Percentiles rank a stretch among this genome's conserved stretches.
Evolutionary conservation across 331 rosid species (phyloP).

Genomic region (Cydonia oblonga): DNA sequence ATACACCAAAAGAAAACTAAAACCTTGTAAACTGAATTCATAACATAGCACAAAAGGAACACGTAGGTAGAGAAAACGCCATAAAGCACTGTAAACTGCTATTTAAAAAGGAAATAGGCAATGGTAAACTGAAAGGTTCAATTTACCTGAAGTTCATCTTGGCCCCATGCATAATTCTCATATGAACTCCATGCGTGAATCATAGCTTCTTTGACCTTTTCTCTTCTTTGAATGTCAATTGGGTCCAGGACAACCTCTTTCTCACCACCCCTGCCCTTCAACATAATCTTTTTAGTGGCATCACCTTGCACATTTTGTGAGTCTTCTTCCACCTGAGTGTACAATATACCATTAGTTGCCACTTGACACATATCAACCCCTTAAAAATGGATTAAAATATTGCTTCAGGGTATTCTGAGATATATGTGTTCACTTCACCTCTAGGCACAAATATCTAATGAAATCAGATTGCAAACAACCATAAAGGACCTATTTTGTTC

Average conservation of each 20-base stretch:
- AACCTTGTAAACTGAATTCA: background rate
- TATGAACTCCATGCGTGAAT: slow-evolving; percentile 90
- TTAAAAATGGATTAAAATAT: background rate
- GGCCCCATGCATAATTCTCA: slow-evolving; percentile 91
- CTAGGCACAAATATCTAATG: background rate
- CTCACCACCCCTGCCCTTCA: slow-evolving; percentile 7
- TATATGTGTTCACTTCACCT: background rate
- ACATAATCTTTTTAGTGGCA: background rate
- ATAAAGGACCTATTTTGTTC: background rate
- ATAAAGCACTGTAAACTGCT: background rate
- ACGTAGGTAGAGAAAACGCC: background rate
- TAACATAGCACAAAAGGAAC: background rate
- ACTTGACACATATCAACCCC: background rate
- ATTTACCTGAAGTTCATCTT: slow-evolving; percentile 88
- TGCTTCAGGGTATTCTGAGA: background rate
- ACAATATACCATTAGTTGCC: slow-evolving; percentile 5
- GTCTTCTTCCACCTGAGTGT: slow-evolving; percentile 66
- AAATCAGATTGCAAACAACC: background rate
- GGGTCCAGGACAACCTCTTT: slow-evolving; percentile 47
- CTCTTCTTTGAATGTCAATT: slow-evolving; percentile 48
- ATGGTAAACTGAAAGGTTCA: background rate
- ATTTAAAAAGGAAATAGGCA: background rate
- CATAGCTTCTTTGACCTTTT: slow-evolving; percentile 89
- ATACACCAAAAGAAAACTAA: background rate
- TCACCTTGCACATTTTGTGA: slow-evolving; percentile 22